Conservation (phyloP, 768 basidiomycete genomes). For the Boletus patriciae region DNA sequence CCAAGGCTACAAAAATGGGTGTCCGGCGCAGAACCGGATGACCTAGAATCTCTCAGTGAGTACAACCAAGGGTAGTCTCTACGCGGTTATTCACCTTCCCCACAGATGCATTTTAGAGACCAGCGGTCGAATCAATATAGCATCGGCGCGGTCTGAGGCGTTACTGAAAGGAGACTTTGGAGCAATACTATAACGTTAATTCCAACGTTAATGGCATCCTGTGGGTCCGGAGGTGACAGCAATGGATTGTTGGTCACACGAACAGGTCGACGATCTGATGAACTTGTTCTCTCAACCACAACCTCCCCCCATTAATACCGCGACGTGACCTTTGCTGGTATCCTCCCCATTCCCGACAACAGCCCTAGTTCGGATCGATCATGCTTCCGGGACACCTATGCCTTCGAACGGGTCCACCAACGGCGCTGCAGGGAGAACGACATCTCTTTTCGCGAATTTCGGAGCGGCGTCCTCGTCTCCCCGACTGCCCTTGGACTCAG, state of each 20-base stretch:
- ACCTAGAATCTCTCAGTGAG: constrained; percentile 86
- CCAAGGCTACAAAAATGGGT: constrained; percentile 99
- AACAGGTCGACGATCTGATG: constrained; percentile 56
- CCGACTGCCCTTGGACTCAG: constrained; percentile 2
- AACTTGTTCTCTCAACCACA: constrained; percentile 49
- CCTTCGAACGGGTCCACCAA: constrained; percentile 23
- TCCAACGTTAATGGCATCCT: constrained; percentile 55
- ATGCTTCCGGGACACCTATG: constrained; percentile 43
- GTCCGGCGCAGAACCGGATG: constrained; percentile 85
- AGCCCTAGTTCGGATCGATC: constrained; percentile 38
- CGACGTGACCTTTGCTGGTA: constrained; percentile 25
- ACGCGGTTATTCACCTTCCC: not conserved
- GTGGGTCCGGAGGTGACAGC: constrained; percentile 20
- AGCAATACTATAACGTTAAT: constrained; percentile 67
- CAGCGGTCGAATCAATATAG: constrained; percentile 97
- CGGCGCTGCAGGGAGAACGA: constrained; percentile 9
- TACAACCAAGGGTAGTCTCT: not conserved
- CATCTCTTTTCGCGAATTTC: constrained; percentile 12
- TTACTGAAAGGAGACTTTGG: constrained; percentile 91
- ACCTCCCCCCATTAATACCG: constrained; percentile 27
- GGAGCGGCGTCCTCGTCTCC: constrained; percentile 2
- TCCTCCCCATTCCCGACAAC: constrained; percentile 17
- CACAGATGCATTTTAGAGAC: constrained; percentile 92
- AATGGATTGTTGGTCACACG: constrained; percentile 51
- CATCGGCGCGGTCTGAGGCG: constrained; percentile 85